These are phyloP conservation scores for Sechiopsis laciniata DNA, from an alignment of 306 rosid species.

Conservation along the genomic window DNA sequence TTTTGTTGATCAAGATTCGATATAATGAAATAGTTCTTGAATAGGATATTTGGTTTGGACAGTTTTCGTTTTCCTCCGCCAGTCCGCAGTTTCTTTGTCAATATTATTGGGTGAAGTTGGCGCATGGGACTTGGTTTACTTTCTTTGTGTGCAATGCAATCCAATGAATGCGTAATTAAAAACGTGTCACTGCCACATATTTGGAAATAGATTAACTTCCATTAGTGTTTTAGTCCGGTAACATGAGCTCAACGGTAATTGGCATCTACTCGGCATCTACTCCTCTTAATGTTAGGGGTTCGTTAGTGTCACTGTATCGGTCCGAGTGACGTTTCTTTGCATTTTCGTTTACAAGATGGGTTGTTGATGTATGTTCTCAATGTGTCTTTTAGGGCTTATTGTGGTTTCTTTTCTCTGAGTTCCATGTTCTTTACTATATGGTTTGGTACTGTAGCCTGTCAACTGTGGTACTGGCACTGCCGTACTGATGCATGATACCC, in stretches of 20 bases:
- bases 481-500: neutral
- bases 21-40: neutral
- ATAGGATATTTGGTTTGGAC: neutral
- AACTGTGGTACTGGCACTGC: neutral
- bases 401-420: no score
- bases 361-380: neutral
- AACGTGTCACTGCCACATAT: neutral
- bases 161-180: neutral
- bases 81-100: neutral
- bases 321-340: neutral
- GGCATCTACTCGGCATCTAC: no score
- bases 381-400: neutral
- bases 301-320: neutral
- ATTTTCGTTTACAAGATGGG: constrained; percentile 1
- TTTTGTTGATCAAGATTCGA: neutral
- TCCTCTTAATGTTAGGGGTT: no score
- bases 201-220: neutral
- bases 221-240: neutral
- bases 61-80: neutral
- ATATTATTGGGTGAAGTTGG: neutral
- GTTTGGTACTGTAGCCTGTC: neutral
- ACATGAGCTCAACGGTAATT: no score
- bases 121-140: neutral
- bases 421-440: neutral
- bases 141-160: neutral